Evolutionary conservation across 257 asterid species (phyloP), one percentile per base, ranked within the genome.

Genomic region (Solanum stenotomum): DNA sequence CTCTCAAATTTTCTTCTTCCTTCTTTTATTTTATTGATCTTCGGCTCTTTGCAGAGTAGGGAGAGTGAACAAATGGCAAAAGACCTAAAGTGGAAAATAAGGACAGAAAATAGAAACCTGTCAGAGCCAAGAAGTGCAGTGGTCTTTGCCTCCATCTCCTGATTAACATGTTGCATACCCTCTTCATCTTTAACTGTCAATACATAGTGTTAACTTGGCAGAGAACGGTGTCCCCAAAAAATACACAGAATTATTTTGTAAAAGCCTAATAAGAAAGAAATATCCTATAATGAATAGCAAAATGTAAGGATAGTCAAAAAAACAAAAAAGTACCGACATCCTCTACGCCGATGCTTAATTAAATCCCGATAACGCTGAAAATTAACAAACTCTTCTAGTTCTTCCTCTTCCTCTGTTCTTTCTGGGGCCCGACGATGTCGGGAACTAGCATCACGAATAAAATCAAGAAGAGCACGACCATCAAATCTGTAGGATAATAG

Each of bases 331-430:
- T 96, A 97, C 99, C 98, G 99, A 97, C 99, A 97, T 95, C 99
- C 99, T 97, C 99, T 97, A 91, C 96, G 99, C 88, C 98, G 98
- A 94, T 97, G 99, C 98, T 97, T 96, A 97, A 97, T 94, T 94
- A 97, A 96, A 95, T 97, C 99, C 99, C 99, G 99, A 92, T 95
- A 97, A 94, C 99, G 99, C 98, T 96, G 98, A 96, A 97, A 97
- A 95, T 91, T 97, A 93, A 96, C 99, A 93, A 94, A 97, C 98
- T 97, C 99, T 91, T 97, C 99, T 92, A 97, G 92, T 94, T 97
- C 99, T 92, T 96, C 98, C 89, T 97, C 99, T 88, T 97, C 99
- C 89, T 96, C 98, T 20, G 99, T 95, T 93, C 95, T 95, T 83
- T 93, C 95, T 3, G 93, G 90, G 78, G 86, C 94, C 81, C 95